Base-by-base conservation (phyloP, 192 early-diverging fungal genomes). In the Chytriomyces sp. region DNA sequence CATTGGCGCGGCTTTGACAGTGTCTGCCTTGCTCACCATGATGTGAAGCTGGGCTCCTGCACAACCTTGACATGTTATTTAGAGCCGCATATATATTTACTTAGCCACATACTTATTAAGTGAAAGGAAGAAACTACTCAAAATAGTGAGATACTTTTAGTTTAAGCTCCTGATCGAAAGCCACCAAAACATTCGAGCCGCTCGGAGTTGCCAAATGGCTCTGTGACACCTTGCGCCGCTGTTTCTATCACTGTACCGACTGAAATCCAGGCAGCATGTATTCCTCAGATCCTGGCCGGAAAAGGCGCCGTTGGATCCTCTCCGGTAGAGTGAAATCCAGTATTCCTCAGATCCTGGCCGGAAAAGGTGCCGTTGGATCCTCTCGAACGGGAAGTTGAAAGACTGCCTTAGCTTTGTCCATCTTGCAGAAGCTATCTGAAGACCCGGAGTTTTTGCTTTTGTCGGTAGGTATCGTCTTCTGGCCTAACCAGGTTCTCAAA, bases 361-460 rank as follows among this genome's bases (percentile, higher is more conserved):
- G 77, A n/a, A 36, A 52, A 22, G 69, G 79, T 60, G 10, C 19
- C 26, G 32, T 99, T 55, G 98, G 96, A 36, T 90, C 91, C 19
- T 96, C 98, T 33, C 94, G 93, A 60, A 99, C 98, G 5, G 98
- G 98, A 55, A 91, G 88, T 2, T 96, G 98, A 60, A 99, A 99
- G 77, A 99, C 98, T 33, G 94, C 94, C 0, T 99, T 99, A 86
- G 98, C 98, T 4, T 75, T 98, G 8, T 96, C 98, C 0, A 97
- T 99, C 19, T 81, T 99, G 52, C 96, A 98, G 70, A 91, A 90
- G 72, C 87, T 99, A 2, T 91, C 94, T 0, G 94, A 96, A 70
- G 96, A 99, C 59, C 95, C 74, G 98, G 98, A 26, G 87, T 96
- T 2, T 99, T 94, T 85, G 96, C 94, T 0, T 77, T 99, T n/a